A percentile compares a stretch with the other conserved stretches of the same genome.
These are phyloP conservation scores for Furcasterigmium furcatum DNA, from an alignment of 2,329 filamentous ascomycete genomes.

Conservation along the genomic window DNA sequence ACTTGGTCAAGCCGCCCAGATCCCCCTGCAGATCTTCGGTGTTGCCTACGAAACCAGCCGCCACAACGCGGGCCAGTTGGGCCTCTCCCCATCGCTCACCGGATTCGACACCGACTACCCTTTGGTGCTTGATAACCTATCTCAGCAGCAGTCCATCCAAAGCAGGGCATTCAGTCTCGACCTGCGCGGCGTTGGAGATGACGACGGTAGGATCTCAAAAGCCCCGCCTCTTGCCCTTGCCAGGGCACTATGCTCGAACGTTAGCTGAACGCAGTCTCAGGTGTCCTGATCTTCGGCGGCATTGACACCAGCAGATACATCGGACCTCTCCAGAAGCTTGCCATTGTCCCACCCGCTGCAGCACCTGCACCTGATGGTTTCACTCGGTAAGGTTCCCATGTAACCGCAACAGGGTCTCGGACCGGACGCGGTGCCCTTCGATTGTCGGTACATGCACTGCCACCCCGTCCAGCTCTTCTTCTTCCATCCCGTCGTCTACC, in stretches of 20 bases:
- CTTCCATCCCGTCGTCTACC: background rate
- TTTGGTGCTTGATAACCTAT: constrained; percentile 28
- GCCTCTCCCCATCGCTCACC: constrained; percentile 25
- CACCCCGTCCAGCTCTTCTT: background rate
- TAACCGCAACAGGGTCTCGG: too few species aligned
- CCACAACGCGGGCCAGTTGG: constrained; percentile 27
- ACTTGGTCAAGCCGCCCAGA: constrained; percentile 18
- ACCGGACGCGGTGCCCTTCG: constrained; percentile 25
- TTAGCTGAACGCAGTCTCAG: background rate
- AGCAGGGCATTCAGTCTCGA: constrained; percentile 25
- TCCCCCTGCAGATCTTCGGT: constrained; percentile 29
- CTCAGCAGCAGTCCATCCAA: constrained; percentile 28
- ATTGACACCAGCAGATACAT: background rate
- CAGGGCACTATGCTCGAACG: too few species aligned
- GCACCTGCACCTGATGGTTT: constrained; percentile 27
- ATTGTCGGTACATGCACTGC: background rate
- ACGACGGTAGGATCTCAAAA: constrained; percentile 1
- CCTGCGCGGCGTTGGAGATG: background rate
- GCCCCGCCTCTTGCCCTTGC: too few species aligned
- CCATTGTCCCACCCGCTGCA: background rate
- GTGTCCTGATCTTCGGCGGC: background rate
- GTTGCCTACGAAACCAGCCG: constrained; percentile 26
- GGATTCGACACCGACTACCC: constrained; percentile 31
- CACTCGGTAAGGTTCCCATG: constrained; percentile 19
- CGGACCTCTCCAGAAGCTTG: background rate